A percentile compares a stretch with the other conserved stretches of the same genome.
These are phyloP conservation scores for Trapa incisa DNA, from an alignment of 345 rosid species.

Conservation along the genomic window DNA sequence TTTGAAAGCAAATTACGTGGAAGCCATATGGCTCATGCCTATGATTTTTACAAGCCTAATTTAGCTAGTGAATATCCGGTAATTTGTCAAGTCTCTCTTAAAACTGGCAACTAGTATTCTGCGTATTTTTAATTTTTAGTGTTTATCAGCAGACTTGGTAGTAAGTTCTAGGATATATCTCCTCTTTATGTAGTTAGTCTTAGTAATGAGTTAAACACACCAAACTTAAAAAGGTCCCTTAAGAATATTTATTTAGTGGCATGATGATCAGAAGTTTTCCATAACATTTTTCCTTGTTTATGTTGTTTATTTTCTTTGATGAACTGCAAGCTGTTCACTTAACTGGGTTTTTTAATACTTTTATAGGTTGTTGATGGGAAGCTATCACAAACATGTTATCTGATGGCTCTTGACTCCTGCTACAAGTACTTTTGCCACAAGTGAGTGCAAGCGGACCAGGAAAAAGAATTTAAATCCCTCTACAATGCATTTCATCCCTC, in stretches of 20 bases:
- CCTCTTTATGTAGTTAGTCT: background rate
- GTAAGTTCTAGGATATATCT: background rate
- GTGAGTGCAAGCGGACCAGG: slow-evolving; percentile 27
- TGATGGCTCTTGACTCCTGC: slow-evolving; percentile 92
- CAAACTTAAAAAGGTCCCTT: background rate
- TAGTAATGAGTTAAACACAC: background rate
- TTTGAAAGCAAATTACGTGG: slow-evolving; percentile 95
- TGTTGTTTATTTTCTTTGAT: background rate
- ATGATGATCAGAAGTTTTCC: background rate
- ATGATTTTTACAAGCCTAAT: slow-evolving; percentile 98
- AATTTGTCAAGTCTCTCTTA: slow-evolving; percentile 8
- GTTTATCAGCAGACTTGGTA: background rate
- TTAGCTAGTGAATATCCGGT: slow-evolving; percentile 99
- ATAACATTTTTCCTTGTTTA: background rate
- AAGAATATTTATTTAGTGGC: background rate
- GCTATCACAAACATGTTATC: slow-evolving; percentile 98
- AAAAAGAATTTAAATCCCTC: background rate
- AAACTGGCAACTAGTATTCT: background rate
- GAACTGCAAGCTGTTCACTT: background rate
- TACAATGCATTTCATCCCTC: background rate
- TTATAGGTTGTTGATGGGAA: slow-evolving; percentile 97
- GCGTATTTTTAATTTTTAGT: background rate
- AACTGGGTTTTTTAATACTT: background rate
- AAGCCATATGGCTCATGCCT: slow-evolving; percentile 93
- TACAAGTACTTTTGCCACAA: slow-evolving; percentile 72